Conservation (phyloP, 2,329 filamentous ascomycete species). For the Rhexocercosporidium sp. region DNA sequence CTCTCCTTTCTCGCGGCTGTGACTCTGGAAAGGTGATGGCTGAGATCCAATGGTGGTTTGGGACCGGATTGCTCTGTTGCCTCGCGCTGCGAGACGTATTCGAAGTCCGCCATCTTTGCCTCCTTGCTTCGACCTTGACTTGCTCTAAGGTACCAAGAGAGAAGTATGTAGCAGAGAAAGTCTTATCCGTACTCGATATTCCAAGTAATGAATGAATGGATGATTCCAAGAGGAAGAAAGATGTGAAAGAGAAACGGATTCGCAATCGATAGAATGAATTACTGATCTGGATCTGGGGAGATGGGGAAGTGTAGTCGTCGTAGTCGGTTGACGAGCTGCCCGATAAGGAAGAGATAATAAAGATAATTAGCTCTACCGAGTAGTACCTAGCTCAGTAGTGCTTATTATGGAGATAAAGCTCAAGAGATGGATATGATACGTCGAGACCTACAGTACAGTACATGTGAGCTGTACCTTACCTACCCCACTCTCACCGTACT, state of each 20-base stretch:
- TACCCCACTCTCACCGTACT: not conserved
- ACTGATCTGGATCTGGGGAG: not conserved
- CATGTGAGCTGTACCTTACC: not conserved
- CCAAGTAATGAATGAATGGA: not conserved
- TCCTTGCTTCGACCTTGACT: not conserved
- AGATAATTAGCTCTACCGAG: slow-evolving; percentile 3
- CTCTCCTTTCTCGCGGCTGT: slow-evolving; percentile 70
- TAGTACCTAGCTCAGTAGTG: too few relatives aligned
- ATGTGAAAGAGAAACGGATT: not conserved
- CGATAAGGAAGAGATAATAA: not conserved
- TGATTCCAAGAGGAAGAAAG: not conserved
- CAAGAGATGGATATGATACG: not conserved
- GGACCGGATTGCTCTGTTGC: slow-evolving; percentile 20
- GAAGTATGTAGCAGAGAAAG: not conserved
- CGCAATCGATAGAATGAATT: not conserved
- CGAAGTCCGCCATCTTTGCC: slow-evolving; percentile 37
- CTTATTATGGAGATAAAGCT: not conserved
- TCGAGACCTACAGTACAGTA: not conserved
- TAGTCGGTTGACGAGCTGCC: not conserved
- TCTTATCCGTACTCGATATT: not conserved
- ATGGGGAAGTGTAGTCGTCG: not conserved
- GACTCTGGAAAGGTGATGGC: slow-evolving; percentile 76
- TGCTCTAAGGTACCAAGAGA: not conserved
- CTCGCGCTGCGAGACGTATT: slow-evolving; percentile 31
- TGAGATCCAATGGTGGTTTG: slow-evolving; percentile 69